Evolutionary conservation across 441 rosid genomes (phyloP).

Genomic region (Pelargonium citronellum): DNA sequence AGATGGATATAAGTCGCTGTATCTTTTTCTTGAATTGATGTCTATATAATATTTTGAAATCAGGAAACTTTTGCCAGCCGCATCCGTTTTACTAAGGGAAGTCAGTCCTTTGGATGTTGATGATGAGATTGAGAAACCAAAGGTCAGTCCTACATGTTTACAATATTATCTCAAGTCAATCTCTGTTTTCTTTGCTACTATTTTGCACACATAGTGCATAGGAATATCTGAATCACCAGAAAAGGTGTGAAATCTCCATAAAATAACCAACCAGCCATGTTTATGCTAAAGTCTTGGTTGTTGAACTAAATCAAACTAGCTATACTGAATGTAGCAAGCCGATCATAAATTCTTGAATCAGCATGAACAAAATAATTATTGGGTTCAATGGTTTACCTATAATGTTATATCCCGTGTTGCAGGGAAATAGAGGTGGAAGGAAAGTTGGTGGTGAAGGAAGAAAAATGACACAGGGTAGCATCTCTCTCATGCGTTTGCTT

Average conservation of each 20-base stretch:
- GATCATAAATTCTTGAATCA: neutral
- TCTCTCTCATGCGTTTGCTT: constrained; percentile 58
- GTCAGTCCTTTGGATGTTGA: constrained; percentile 45
- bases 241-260: neutral
- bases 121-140: constrained; percentile 53
- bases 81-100: constrained; percentile 58
- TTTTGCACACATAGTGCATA: neutral
- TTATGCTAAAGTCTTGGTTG: neutral
- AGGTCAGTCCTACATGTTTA: constrained; percentile 31
- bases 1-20: neutral
- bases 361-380: neutral
- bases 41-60: constrained; percentile 19
- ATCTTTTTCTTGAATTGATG: constrained; percentile 4
- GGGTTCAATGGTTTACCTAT: neutral
- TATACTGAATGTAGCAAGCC: neutral
- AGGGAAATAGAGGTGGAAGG: constrained; percentile 60
- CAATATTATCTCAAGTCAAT: neutral
- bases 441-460: constrained; percentile 32
- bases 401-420: constrained; percentile 15
- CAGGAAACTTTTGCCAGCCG: constrained; percentile 84
- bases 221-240: neutral
- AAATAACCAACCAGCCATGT: neutral
- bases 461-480: constrained; percentile 62
- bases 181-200: neutral
- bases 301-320: neutral